Percentiles rank a stretch among this genome's conserved stretches.
These are phyloP conservation scores for Fusarium sp. DNA, from an alignment of 2,329 filamentous ascomycete species.

Conservation along the genomic window DNA sequence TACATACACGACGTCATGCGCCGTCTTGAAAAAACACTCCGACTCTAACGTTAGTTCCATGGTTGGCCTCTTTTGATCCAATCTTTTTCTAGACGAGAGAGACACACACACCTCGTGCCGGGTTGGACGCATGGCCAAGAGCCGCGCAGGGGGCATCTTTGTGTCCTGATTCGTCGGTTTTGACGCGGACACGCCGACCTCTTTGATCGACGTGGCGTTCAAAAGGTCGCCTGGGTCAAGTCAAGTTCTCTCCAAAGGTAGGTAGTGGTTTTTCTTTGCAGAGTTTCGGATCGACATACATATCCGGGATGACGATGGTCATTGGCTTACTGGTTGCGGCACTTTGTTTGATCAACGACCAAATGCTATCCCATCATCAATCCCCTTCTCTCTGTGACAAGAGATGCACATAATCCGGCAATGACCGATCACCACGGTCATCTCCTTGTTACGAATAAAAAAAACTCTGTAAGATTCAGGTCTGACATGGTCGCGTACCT, in stretches of 20 bases:
- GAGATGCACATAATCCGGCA: not conserved
- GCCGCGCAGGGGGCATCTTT: not conserved
- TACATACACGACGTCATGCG: conserved; percentile 17
- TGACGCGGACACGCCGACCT: conserved; percentile 32
- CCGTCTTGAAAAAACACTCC: not conserved
- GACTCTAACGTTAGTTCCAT: not conserved
- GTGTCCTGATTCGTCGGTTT: conserved; percentile 13
- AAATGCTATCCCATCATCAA: not conserved
- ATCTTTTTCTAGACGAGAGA: not conserved
- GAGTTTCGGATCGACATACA: conserved; percentile 17
- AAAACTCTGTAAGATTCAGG: not conserved
- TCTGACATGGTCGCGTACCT: not conserved
- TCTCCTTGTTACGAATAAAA: not conserved
- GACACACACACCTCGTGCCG: too few species aligned
- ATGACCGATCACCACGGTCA: not conserved
- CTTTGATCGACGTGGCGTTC: conserved; percentile 17
- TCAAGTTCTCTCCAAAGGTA: not conserved
- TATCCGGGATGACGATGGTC: not conserved
- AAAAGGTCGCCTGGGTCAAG: not conserved
- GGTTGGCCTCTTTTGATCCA: conserved; percentile 24
- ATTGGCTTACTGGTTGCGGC: conserved; percentile 16
- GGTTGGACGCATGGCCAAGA: conserved; percentile 17
- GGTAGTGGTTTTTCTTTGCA: conserved; percentile 16
- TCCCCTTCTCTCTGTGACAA: not conserved
- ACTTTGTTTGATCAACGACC: not conserved